Evolutionary conservation across 2,329 filamentous ascomycete species (phyloP).

Genomic region (Gaeumannomyces sp.): DNA sequence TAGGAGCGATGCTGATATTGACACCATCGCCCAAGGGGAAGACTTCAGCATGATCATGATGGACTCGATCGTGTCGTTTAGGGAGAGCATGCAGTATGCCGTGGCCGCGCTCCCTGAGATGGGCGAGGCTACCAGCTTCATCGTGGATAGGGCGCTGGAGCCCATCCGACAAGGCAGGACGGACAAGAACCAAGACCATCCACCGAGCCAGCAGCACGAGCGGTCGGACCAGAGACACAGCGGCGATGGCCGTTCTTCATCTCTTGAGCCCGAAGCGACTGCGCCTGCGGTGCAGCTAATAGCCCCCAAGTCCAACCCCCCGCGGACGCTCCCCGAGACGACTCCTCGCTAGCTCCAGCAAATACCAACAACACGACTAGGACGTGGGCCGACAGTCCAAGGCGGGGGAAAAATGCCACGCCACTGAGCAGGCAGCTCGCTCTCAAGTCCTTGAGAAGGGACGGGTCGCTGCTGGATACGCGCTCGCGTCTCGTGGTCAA

Average conservation of each 20-base stretch:
- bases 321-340: background rate
- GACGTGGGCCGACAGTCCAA: background rate
- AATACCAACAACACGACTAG: background rate
- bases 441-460: constrained; percentile 18
- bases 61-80: constrained; percentile 38
- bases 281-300: background rate
- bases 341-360: background rate
- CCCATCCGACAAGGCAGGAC: constrained; percentile 34
- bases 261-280: background rate
- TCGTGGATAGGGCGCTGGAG: constrained; percentile 50
- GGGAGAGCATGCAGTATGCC: constrained; percentile 32
- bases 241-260: background rate
- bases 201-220: background rate
- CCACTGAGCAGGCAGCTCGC: constrained; percentile 21
- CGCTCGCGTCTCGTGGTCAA: constrained; percentile 9
- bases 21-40: constrained; percentile 23
- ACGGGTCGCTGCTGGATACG: constrained; percentile 9
- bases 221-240: background rate
- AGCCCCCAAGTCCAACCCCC: background rate
- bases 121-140: constrained; percentile 50
- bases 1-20: constrained; percentile 19
- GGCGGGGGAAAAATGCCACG: constrained; percentile 11
- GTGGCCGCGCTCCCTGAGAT: constrained; percentile 36
- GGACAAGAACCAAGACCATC: constrained; percentile 3
- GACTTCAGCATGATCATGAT: constrained; percentile 22